A percentile compares a stretch with the other conserved stretches of the same genome.
These are phyloP conservation scores for Acer campestre DNA, from an alignment of 345 rosid genomes.

Conservation along the genomic window DNA sequence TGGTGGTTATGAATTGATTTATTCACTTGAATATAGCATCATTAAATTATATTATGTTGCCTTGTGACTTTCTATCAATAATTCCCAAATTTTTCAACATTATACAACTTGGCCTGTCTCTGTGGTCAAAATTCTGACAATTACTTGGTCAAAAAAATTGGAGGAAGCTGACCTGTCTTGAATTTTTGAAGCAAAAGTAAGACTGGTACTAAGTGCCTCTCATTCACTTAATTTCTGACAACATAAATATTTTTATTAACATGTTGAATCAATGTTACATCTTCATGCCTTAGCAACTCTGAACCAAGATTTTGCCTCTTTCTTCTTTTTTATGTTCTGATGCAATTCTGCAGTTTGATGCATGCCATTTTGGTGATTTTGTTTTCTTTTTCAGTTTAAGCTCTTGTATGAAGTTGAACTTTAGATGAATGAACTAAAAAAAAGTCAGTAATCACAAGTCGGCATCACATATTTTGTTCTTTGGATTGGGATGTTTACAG, in stretches of 20 bases:
- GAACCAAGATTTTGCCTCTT: not conserved
- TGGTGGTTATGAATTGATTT: not conserved
- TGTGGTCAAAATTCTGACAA: not conserved
- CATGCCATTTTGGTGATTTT: not conserved
- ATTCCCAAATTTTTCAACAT: not conserved
- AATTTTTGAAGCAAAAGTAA: not conserved
- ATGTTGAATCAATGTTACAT: not conserved
- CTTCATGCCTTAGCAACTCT: slow-evolving; percentile 7
- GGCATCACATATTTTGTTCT: not conserved
- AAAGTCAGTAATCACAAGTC: not conserved
- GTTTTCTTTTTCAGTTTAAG: not conserved
- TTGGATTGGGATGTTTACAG: slow-evolving; percentile 18
- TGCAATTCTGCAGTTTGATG: slow-evolving; percentile 4
- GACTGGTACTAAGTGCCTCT: not conserved
- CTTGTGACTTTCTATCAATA: not conserved
- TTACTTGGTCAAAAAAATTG: not conserved
- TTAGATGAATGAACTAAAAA: not conserved
- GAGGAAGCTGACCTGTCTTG: not conserved
- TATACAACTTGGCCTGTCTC: not conserved
- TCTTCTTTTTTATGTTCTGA: not conserved
- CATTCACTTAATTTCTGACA: not conserved
- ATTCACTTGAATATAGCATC: not conserved
- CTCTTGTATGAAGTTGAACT: not conserved
- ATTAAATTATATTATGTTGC: not conserved
- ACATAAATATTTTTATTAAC: not conserved